Conservation (phyloP, 495 filamentous ascomycete species). For the Penicillium steckii region DNA sequence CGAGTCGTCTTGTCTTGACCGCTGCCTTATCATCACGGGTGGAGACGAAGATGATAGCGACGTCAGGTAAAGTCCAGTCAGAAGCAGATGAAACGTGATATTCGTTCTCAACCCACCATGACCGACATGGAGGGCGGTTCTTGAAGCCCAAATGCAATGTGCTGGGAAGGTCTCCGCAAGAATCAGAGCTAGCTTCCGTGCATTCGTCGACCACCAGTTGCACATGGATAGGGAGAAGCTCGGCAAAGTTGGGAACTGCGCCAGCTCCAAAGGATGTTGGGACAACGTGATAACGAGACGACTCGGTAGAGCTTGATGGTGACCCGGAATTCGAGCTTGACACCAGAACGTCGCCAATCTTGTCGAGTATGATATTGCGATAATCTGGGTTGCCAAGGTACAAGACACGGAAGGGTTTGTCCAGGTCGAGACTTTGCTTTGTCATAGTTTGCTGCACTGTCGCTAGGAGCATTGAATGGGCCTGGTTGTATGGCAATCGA, state of each 20-base stretch:
- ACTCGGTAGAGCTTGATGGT: slow-evolving; percentile 47
- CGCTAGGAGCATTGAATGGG: slow-evolving; percentile 42
- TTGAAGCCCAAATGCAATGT: slow-evolving; percentile 59
- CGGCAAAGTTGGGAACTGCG: slow-evolving; percentile 56
- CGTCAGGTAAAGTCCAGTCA: slow-evolving; percentile 67
- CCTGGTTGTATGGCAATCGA: slow-evolving; percentile 27
- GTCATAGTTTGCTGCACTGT: slow-evolving; percentile 74
- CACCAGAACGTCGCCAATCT: slow-evolving; percentile 65
- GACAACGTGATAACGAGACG: slow-evolving; percentile 70
- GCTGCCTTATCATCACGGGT: slow-evolving; percentile 48
- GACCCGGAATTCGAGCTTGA: slow-evolving; percentile 44
- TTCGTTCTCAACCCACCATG: slow-evolving; percentile 44
- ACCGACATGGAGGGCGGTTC: slow-evolving; percentile 47
- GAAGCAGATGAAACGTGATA: slow-evolving; percentile 44
- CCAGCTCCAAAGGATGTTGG: slow-evolving; percentile 66
- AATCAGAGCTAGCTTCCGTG: slow-evolving; percentile 48
- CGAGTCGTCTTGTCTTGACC: slow-evolving; percentile 51
- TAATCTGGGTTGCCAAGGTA: slow-evolving; percentile 64
- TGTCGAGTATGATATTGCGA: slow-evolving; percentile 70
- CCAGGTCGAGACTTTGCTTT: slow-evolving; percentile 56
- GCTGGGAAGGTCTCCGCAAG: slow-evolving; percentile 38
- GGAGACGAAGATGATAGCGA: slow-evolving; percentile 68
- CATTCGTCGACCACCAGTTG: slow-evolving; percentile 77
- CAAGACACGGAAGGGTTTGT: slow-evolving; percentile 67
- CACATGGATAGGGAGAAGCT: slow-evolving; percentile 72